Percentiles rank a stretch among this genome's conserved stretches.
Evolutionary conservation across 257 asterid genomes (phyloP).

Genomic region (Lantana camara): DNA sequence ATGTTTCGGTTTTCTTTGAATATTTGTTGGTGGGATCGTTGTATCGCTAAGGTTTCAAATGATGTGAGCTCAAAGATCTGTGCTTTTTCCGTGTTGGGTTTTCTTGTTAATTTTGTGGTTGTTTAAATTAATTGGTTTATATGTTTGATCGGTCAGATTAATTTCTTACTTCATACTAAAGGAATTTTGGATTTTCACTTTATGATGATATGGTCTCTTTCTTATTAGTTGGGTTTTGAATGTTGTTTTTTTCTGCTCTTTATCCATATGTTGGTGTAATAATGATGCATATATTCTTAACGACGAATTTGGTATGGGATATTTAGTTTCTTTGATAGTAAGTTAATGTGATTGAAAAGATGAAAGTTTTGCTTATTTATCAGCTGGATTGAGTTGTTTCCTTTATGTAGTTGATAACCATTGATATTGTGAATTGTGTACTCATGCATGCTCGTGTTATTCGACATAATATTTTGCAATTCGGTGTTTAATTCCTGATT

Average conservation of each 20-base stretch:
- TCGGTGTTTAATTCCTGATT: background rate
- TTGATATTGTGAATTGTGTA: background rate
- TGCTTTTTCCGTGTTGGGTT: background rate
- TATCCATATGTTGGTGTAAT: background rate
- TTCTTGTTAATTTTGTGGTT: background rate
- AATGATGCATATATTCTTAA: background rate
- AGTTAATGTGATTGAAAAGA: background rate
- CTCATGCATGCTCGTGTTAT: background rate
- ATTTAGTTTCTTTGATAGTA: background rate
- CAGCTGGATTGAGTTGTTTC: background rate
- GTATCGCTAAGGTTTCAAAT: background rate
- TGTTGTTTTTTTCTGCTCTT: too few relatives aligned
- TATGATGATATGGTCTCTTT: too few relatives aligned
- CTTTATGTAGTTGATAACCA: background rate
- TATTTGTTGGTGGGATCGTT: background rate
- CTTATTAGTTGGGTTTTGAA: too few relatives aligned
- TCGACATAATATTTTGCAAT: too few relatives aligned
- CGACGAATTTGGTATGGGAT: background rate
- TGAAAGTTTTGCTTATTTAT: background rate
- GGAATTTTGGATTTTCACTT: background rate
- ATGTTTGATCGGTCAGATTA: conserved; percentile 18
- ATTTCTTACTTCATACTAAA: background rate
- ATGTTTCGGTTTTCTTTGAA: background rate
- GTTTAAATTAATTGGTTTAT: conserved; percentile 14
- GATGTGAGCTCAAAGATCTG: conserved; percentile 6